Percentiles rank a stretch among this genome's conserved stretches.
These are phyloP conservation scores for Neckera pumila DNA, from an alignment of 225 moss, liverwort and hornwort genomes.

Conservation along the genomic window DNA sequence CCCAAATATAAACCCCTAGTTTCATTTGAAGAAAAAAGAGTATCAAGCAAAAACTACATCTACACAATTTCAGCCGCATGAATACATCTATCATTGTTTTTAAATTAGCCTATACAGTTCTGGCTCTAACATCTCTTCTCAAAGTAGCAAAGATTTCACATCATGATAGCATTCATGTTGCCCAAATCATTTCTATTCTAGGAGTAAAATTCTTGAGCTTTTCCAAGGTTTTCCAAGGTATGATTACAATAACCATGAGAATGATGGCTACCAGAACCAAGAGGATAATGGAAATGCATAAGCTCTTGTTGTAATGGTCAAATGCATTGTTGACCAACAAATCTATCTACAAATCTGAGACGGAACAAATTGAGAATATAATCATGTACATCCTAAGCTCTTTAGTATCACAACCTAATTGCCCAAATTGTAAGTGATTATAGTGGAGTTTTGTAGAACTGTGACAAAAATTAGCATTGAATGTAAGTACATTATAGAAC, in stretches of 20 bases:
- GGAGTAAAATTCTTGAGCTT: background rate
- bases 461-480: no score
- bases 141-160: background rate
- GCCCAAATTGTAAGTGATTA: background rate
- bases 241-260: background rate
- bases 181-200: background rate
- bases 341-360: background rate
- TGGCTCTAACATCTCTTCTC: background rate
- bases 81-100: background rate
- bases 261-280: slow-evolving; percentile 9
- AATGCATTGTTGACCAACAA: background rate
- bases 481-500: background rate
- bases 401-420: background rate
- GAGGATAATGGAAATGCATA: slow-evolving; percentile 29
- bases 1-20: background rate
- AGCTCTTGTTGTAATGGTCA: background rate
- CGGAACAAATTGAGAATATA: background rate
- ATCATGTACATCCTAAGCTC: no score
- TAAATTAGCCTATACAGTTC: no score
- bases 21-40: background rate
- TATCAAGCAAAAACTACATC: background rate
- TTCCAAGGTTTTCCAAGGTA: slow-evolving; percentile 9
- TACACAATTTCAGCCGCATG: background rate
- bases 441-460: background rate
- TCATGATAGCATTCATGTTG: background rate